A percentile compares a stretch with the other conserved stretches of the same genome.
Evolutionary conservation across 805 yeast species (phyloP).

Genomic region (Candida parachauliodes): DNA sequence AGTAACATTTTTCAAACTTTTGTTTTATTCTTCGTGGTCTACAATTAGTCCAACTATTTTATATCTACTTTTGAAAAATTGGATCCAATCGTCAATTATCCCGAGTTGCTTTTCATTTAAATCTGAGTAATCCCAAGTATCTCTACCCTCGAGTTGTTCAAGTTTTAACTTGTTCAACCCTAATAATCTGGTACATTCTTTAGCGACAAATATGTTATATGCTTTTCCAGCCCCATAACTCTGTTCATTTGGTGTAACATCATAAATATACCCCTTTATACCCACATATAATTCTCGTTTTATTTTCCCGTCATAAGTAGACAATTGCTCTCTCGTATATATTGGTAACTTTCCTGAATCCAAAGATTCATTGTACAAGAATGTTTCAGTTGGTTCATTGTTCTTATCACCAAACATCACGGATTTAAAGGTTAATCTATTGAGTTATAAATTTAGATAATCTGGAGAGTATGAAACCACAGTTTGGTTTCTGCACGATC

Average conservation of each 20-base stretch:
- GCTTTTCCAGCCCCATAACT: constrained; percentile 77
- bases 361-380: constrained; percentile 26
- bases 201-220: constrained; percentile 70
- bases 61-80: constrained; percentile 51
- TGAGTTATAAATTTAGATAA: no score
- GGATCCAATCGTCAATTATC: constrained; percentile 73
- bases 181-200: constrained; percentile 72
- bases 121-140: constrained; percentile 47
- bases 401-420: constrained; percentile 6
- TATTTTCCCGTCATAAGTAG: constrained; percentile 29
- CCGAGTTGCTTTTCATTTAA: constrained; percentile 57
- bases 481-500: neutral
- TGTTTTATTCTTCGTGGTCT: no score
- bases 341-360: constrained; percentile 28
- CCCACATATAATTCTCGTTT: constrained; percentile 57
- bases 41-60: constrained; percentile 35
- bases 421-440: neutral
- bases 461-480: no score
- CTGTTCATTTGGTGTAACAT: constrained; percentile 61
- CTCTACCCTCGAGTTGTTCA: constrained; percentile 7
- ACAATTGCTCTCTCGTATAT: constrained; percentile 31
- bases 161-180: constrained; percentile 53
- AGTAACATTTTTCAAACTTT: no score
- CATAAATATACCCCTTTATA: constrained; percentile 74
- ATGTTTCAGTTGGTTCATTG: constrained; percentile 19